These are phyloP conservation scores for Crepidotus variabilis DNA, from an alignment of 768 basidiomycete species.

Conservation along the genomic window DNA sequence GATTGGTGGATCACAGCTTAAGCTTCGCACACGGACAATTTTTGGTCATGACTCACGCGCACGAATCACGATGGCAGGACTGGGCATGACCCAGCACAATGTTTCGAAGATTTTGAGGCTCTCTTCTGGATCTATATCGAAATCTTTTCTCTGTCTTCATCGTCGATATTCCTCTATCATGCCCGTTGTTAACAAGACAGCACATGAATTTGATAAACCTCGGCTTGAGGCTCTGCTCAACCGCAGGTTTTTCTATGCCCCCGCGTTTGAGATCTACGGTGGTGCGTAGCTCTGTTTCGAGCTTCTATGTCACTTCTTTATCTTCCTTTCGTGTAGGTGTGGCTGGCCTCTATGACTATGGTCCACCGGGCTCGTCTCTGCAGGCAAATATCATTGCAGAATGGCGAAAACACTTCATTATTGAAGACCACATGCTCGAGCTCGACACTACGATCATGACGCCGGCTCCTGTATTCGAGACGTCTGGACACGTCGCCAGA, in stretches of 20 bases:
- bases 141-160: constrained; percentile 26
- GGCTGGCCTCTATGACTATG: constrained; percentile 97
- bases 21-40: background rate
- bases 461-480: constrained; percentile 89
- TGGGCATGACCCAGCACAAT: constrained; percentile 15
- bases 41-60: background rate
- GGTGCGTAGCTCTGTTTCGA: constrained; percentile 46
- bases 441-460: constrained; percentile 99
- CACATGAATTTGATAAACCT: constrained; percentile 83
- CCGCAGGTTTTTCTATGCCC: constrained; percentile 95
- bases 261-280: constrained; percentile 98
- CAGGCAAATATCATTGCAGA: constrained; percentile 96
- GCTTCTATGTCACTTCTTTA: background rate
- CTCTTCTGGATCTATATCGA: constrained; percentile 6
- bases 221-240: constrained; percentile 83
- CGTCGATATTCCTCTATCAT: constrained; percentile 27
- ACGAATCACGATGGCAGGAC: background rate
- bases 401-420: constrained; percentile 98
- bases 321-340: constrained; percentile 58
- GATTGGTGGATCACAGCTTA: background rate
- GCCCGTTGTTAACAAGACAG: constrained; percentile 68
- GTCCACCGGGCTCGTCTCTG: constrained; percentile 91
- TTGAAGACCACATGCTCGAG: constrained; percentile 98
- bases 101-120: constrained; percentile 19
- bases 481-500: constrained; percentile 95